Percentiles rank a stretch among this genome's conserved stretches.
Conservation (phyloP, 148 eudicot species). For the Polygonum maritimum region DNA sequence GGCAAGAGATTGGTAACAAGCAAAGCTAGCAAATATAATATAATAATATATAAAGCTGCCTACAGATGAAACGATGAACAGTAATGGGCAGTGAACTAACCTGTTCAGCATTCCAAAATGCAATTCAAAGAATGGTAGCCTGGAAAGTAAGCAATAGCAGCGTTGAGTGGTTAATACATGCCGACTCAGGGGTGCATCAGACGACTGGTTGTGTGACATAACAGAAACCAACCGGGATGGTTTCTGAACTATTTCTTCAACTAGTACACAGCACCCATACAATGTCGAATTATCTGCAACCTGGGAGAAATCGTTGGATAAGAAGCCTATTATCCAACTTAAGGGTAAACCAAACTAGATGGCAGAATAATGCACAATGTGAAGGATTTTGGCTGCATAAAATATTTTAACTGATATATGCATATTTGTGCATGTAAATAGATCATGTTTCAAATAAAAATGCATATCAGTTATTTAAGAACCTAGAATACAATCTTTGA, state of each 20-base stretch:
- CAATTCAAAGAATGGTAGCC: conserved; percentile 83
- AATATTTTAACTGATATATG: not conserved
- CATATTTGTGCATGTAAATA: not conserved
- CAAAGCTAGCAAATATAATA: not conserved
- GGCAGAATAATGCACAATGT: not conserved
- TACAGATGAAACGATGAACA: not conserved
- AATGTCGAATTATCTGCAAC: conserved; percentile 82
- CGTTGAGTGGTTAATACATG: conserved; percentile 75
- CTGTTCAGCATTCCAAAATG: conserved; percentile 93
- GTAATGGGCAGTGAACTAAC: conserved; percentile 20
- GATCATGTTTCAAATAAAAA: not conserved
- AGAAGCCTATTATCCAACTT: conserved; percentile 9
- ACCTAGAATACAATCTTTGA: not conserved
- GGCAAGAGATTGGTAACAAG: not conserved
- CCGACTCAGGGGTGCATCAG: conserved; percentile 46
- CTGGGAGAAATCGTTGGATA: conserved; percentile 29
- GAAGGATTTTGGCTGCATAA: not conserved
- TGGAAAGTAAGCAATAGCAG: conserved; percentile 90
- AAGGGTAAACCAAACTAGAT: not conserved
- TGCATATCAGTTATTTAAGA: not conserved
- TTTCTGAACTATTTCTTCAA: conserved; percentile 78
- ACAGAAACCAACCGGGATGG: conserved; percentile 76
- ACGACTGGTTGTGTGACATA: conserved; percentile 54
- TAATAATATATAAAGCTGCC: not conserved
- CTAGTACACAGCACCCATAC: conserved; percentile 88